Conservation (phyloP, 75 land plant genomes). For the Adiantum capillusveneris region DNA sequence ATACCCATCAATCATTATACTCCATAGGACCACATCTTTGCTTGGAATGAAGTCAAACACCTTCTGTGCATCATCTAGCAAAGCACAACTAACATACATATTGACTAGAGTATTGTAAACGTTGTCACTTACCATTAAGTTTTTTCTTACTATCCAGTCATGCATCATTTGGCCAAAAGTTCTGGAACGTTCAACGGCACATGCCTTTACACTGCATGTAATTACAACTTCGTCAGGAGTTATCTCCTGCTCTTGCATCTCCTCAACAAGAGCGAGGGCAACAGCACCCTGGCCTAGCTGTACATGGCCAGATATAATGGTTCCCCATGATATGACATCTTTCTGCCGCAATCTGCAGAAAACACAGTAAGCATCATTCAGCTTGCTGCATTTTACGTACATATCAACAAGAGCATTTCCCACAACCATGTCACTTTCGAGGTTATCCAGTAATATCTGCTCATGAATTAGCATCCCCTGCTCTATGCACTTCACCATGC, state of each 20-base stretch:
- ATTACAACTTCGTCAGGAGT: neutral
- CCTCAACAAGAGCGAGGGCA: neutral
- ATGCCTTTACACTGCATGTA: neutral
- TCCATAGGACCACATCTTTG: constrained; percentile 30
- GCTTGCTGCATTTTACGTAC: constrained; percentile 41
- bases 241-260: neutral
- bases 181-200: neutral
- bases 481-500: constrained; percentile 10
- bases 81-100: constrained; percentile 31
- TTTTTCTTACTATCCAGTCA: neutral
- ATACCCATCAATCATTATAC: constrained; percentile 37
- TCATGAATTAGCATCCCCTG: constrained; percentile 23
- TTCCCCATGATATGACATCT: constrained; percentile 53
- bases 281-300: neutral
- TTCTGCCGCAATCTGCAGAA: constrained; percentile 27
- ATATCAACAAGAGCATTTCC: constrained; percentile 51
- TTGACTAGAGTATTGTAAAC: neutral
- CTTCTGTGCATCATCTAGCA: constrained; percentile 14
- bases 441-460: constrained; percentile 6
- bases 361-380: constrained; percentile 26
- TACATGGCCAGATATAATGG: constrained; percentile 36
- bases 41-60: constrained; percentile 17
- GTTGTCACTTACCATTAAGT: neutral
- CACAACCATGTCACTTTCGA: constrained; percentile 24
- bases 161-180: neutral